Base-by-base conservation (phyloP, 2,329 filamentous ascomycete species). In the Penicillium sp. region DNA sequence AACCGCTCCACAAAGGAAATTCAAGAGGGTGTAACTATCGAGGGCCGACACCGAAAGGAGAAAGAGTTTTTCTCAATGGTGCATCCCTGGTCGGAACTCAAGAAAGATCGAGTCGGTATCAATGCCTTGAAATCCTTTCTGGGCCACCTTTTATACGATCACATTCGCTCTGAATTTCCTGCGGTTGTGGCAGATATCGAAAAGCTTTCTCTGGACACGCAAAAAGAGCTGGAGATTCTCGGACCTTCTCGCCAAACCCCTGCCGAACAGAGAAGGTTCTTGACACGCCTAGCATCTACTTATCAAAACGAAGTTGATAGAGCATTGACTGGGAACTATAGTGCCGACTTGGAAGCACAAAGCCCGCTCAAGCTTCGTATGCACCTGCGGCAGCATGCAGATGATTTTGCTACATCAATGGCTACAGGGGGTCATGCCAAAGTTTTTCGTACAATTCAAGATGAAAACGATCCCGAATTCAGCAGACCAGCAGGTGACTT, bases 1-100 rank as follows among this genome's bases (percentile, higher is more conserved):
- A 72, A 72, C 27, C 65, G 60, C 4, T 66, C 63, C 6, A 65
- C 65, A 3, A 51, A 65, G 10, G 62, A 68, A 11, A 64, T 67
- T n/a, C 47, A 65, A n/a, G 50, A 63, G 5, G 63, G 63, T 2
- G 57, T 63, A 5, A 55, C 56, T 33, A 49, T 55, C 40, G 56
- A 60, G 23, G 58, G 68, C 5, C 57, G 62, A 16, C 58, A 65
- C 29, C n/a, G 19, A 8, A 61, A 41, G 1, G 64, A 66, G 13
- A 59, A 44, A 19, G 21, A 48, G 6, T 67, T 63, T 23, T 66
- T 65, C 39, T 47, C 46, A 1, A 50, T 38, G 3, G 27, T 16
- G 6, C 29, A 51, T 0, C 65, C 64, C 2, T 66, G 65, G 62
- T 61, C 45, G 1, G 53, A 55, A 4, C 56, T 67, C n/a, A 21